phyloP scores from a whole-genome alignment of 2,329 filamentous ascomycete species.

The Ophidiomyces ophidiicola region DNA sequence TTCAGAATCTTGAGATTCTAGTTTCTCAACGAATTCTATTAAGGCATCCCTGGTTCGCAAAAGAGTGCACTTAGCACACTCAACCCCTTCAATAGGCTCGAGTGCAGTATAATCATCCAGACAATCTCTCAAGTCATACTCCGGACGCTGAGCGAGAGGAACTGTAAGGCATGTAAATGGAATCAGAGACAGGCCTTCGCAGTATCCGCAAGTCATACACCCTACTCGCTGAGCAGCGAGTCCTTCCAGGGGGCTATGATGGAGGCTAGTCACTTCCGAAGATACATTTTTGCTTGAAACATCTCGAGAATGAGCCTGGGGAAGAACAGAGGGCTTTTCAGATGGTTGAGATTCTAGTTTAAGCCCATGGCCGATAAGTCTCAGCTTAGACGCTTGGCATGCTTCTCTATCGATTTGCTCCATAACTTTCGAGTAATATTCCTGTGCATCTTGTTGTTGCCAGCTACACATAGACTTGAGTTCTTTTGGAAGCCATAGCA shows the following conservation, averaged over 20 bases:
- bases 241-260: conserved; percentile 73
- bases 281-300: conserved; percentile 12
- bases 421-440: conserved; percentile 85
- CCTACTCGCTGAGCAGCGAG: conserved; percentile 77
- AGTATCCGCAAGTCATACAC: conserved; percentile 73
- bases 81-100: conserved; percentile 76
- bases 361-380: conserved; percentile 35
- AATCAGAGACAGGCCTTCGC: conserved; percentile 77
- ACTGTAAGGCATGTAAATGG: conserved; percentile 91
- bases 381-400: conserved; percentile 37
- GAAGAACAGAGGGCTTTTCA: conserved; percentile 13
- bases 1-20: conserved; percentile 13
- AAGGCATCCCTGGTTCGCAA: conserved; percentile 43
- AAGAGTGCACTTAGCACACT: conserved; percentile 84
- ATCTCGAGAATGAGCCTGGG: conserved; percentile 12
- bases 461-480: conserved; percentile 89
- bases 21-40: conserved; percentile 34
- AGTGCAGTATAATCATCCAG: conserved; percentile 74
- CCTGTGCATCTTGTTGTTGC: conserved; percentile 94
- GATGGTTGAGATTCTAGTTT: conserved; percentile 18
- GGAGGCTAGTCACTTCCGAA: conserved; percentile 14
- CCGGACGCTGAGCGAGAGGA: conserved; percentile 54
- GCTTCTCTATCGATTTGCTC: conserved; percentile 75
- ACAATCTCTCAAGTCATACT: conserved; percentile 63
- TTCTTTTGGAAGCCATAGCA: conserved; percentile 67